Base-by-base conservation (phyloP, 371 early-diverging fungal genomes). In the Actinomucor elegans region DNA sequence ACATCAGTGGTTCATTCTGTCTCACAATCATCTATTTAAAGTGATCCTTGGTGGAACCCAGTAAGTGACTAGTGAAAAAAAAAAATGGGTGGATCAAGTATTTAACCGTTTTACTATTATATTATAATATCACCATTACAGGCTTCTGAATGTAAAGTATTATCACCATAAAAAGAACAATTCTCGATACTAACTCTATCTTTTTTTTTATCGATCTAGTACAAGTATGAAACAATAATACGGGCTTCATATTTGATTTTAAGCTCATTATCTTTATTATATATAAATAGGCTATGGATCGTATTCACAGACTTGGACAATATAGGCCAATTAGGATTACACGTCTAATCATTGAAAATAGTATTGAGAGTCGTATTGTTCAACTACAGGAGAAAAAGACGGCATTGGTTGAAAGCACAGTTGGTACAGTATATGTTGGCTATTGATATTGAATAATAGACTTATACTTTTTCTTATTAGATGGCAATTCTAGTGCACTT, bases 11-110 rank as follows among this genome's bases (percentile, higher is more conserved):
- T 15, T 15, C 12, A 2, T 45, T 32, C 20, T 46, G 32, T 47
- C 23, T 49, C 20, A 5, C n/a, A 15, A 17, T 27, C 17, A 21
- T 40, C 21, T 35, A 10, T 35, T 33, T 45, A 10, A 36, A 69
- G 71, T 45, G 91, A 94, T 69, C 86, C 89, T 21, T 94, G 97
- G 96, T 98, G 96, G 96, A 97, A 98, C 65, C 94, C 94, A 4
- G 88, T 50, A 50, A 50, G 50, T 50, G 26, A 26, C 1, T 35
- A n/a, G 21, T 15, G n/a, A 38, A 15, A 20, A 18, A 37, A 10
- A 18, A 37, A 37, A 47, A 33, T 21, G 32, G 34, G 17, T 45
- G 14, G 15, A 34, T 33, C 37, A 21, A n/a, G 31, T 29, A 9
- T 38, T 31, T 55, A 26, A 48, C 18, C 40, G 18, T 20, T 33